Percentiles rank a stretch among this genome's conserved stretches.
These are phyloP conservation scores for Xerocomus minutiporus DNA, from an alignment of 1,284 basidiomycete genomes.

Conservation along the genomic window DNA sequence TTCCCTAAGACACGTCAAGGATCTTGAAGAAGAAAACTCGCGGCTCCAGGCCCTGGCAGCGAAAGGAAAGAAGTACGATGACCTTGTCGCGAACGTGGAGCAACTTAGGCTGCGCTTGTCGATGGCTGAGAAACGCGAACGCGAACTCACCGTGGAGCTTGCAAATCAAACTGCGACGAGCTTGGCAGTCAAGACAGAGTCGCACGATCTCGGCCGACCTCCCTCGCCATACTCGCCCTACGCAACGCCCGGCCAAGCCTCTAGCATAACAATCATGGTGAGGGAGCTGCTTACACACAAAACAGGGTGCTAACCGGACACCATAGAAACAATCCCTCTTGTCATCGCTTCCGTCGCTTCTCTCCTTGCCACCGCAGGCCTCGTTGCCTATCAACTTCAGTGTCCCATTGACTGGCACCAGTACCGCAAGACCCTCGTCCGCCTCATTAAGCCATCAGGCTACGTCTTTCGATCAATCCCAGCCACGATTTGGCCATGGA, in stretches of 20 bases:
- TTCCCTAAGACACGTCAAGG: conserved; percentile 35
- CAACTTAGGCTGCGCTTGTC: conserved; percentile 60
- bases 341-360: conserved; percentile 68
- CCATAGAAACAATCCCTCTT: conserved; percentile 54
- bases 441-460: conserved; percentile 53
- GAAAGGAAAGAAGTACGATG: conserved; percentile 32
- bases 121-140: conserved; percentile 61
- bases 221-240: conserved; percentile 40
- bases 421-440: conserved; percentile 40
- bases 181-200: conserved; percentile 51
- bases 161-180: conserved; percentile 37
- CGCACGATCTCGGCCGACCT: conserved; percentile 42
- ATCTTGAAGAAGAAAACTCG: conserved; percentile 75
- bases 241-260: conserved; percentile 44
- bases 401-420: conserved; percentile 40
- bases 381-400: conserved; percentile 52
- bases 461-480: conserved; percentile 53
- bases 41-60: conserved; percentile 55
- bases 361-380: conserved; percentile 57
- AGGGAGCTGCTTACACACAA: conserved; percentile 22
- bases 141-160: conserved; percentile 57
- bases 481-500: conserved; percentile 41
- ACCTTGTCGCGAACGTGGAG: conserved; percentile 58
- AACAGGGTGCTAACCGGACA: conserved; percentile 22
- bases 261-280: conserved; percentile 69